Evolutionary conservation across 1,139 yeast species (phyloP).

Genomic region (Scheffersomyces insectosa): DNA sequence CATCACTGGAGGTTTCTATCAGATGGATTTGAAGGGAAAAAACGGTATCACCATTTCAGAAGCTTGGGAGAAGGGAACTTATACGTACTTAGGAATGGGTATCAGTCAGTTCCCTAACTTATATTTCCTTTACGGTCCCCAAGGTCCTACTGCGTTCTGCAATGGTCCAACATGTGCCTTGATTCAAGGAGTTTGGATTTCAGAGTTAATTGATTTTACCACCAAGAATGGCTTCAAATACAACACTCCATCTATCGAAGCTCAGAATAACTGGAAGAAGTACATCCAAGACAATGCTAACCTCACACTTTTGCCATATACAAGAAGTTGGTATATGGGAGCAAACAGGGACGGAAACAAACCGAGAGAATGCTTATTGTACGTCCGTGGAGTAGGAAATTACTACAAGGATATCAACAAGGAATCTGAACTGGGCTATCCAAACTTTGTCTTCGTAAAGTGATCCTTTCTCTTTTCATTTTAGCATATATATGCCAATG

Average conservation of each 20-base stretch:
- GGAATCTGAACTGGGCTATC: conserved; percentile 6
- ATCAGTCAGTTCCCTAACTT: conserved; percentile 20
- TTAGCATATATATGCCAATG: not conserved
- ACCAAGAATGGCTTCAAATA: conserved; percentile 3
- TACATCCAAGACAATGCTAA: conserved; percentile 1
- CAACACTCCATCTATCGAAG: not conserved
- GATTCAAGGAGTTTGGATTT: conserved; percentile 19
- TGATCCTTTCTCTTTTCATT: not conserved
- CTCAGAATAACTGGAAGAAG: not conserved
- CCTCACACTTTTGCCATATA: conserved; percentile 12
- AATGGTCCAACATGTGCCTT: conserved; percentile 26
- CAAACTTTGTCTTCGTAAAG: not conserved
- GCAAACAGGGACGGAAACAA: conserved; percentile 23
- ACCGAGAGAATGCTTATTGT: conserved; percentile 18
- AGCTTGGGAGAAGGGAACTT: conserved; percentile 1
- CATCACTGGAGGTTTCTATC: conserved; percentile 25
- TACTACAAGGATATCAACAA: conserved; percentile 10
- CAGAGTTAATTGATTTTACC: conserved; percentile 11
- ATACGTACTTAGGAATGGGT: not conserved
- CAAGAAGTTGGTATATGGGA: conserved; percentile 24
- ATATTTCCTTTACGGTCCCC: conserved; percentile 28
- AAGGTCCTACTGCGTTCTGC: conserved; percentile 25
- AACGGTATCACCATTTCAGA: conserved; percentile 16
- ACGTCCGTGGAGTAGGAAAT: conserved; percentile 17
- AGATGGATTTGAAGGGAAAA: conserved; percentile 17